Evolutionary conservation across 805 yeast genomes (phyloP), one percentile per base, ranked within the genome.

Genomic region (Zygoascus bituminiphila): DNA sequence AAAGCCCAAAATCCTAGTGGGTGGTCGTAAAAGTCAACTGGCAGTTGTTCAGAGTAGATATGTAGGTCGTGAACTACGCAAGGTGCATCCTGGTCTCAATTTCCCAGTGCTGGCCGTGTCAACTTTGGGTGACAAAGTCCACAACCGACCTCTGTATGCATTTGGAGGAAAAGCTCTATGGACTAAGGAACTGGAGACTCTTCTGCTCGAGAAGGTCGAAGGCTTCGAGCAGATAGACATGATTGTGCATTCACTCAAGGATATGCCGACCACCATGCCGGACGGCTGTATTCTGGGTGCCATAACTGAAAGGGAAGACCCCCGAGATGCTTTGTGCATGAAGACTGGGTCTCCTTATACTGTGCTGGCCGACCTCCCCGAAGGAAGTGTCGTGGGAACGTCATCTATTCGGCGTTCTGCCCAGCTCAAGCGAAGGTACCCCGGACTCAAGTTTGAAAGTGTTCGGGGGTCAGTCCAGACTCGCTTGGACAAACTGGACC

Each of bases 131-230:
- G 98, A 93, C 69, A 84, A 86, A 61, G 82, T 84, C 25, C 93
- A 81, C 62, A 77, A 75, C 61, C 82, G 79, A 62, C 96, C 98
- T 6, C 72, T 93, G 44, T 93, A 91, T 65, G 78, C 95, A 3
- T 93, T 93, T 67, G 98, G 97, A 39, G 98, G 98, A 22, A 93
- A 93, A 64, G 80, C 96, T 0, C 66, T 93, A 21, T 93, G 98
- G 98, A 93, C 98, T 2, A 85, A 86, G 62, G 98, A 93, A 66
- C 73, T 93, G 49, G 98, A 93, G 67, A 81, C 81, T 21, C 69
- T 88, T 44, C 69, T 91, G 36, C 74, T 84, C 54, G 57, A 59
- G 42, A 76, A 76, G 53, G 71, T 75, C 42, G 73, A 79, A 22
- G 89, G 83, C 24, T 72, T 69, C 17, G 80, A 72, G 56, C 81